Evolutionary conservation across 2,329 filamentous ascomycete species (phyloP).

Genomic region (Penicillium oxalicum): DNA sequence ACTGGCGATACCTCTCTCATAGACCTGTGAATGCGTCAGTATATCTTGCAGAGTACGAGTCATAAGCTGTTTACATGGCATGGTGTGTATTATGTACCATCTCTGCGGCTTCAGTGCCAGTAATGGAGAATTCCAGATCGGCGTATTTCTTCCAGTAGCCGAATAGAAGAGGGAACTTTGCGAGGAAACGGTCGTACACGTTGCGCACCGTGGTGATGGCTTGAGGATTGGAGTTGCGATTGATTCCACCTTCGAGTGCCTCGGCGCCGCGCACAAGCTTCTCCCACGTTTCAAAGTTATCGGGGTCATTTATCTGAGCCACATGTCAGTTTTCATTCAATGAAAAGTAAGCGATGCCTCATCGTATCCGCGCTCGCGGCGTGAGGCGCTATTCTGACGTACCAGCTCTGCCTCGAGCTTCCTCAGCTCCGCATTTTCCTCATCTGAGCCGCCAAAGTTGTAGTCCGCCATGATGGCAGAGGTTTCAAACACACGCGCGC

Average conservation of each 20-base stretch:
- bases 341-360: neutral
- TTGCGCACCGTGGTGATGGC: constrained; percentile 81
- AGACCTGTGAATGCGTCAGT: constrained; percentile 55
- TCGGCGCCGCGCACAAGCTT: constrained; percentile 80
- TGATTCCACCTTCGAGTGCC: constrained; percentile 82
- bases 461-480: constrained; percentile 60
- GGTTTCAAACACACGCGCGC: constrained; percentile 1
- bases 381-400: constrained; percentile 30
- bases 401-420: constrained; percentile 74
- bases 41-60: neutral
- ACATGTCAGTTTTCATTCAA: neutral
- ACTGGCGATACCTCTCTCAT: constrained; percentile 89
- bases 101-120: constrained; percentile 91
- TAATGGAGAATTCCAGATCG: constrained; percentile 93
- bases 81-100: constrained; percentile 57
- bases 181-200: constrained; percentile 85
- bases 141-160: constrained; percentile 99
- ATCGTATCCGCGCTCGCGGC: neutral
- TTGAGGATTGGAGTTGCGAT: constrained; percentile 92
- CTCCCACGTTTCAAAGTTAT: constrained; percentile 94
- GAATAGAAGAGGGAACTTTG: constrained; percentile 91
- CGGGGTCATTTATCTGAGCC: constrained; percentile 60
- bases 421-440: constrained; percentile 76
- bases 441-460: constrained; percentile 66
- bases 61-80: neutral